Evolutionary conservation across 2,329 filamentous ascomycete species (phyloP), one percentile per base, ranked within the genome.

Genomic region (Ophiostoma ulmi): DNA sequence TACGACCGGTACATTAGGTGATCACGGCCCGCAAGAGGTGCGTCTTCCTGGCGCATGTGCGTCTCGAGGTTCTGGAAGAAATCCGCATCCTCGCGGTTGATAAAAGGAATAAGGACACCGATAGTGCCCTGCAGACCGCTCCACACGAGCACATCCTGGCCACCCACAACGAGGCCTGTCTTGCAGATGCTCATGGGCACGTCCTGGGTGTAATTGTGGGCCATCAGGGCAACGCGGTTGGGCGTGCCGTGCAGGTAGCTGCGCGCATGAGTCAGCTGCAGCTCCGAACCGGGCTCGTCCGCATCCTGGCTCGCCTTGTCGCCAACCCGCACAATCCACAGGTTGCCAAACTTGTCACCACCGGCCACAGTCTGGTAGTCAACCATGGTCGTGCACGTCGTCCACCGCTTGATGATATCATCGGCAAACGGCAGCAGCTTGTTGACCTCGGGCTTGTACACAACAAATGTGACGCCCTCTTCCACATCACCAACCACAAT

Each of bases 361-460:
- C 94, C 95, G 2, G 93, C 94, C 35, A 92, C 89, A 0, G 95
- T 97, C 78, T 99, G 95, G 79, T 99, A 99, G 80, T 99, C 95
- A 1, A 98, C 90, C 93, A 99, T 97, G 2, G 93, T 87, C 0
- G 91, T 91, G 75, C 91, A 91, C 0, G 93, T 97, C 1, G 93
- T 97, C 92, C 94, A 98, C 41, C 95, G 89, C 68, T 93, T 86
- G 72, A 97, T 86, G 7, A 90, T 91, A 78, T 99, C 95, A 77
- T 99, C 95, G 22, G 87, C 92, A 76, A 99, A 99, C 0, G 94
- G 91, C 72, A 99, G 96, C 67, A 99, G 84, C 76, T 91, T 91
- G 80, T 98, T 98, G 75, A 93, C 91, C 74, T 93, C 88, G 63
- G 90, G 90, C 80, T 99, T 98, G 84, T 97, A 98, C 35, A 96